Conservation (phyloP, 106 monocot species). For the Chionographis japonica region DNA sequence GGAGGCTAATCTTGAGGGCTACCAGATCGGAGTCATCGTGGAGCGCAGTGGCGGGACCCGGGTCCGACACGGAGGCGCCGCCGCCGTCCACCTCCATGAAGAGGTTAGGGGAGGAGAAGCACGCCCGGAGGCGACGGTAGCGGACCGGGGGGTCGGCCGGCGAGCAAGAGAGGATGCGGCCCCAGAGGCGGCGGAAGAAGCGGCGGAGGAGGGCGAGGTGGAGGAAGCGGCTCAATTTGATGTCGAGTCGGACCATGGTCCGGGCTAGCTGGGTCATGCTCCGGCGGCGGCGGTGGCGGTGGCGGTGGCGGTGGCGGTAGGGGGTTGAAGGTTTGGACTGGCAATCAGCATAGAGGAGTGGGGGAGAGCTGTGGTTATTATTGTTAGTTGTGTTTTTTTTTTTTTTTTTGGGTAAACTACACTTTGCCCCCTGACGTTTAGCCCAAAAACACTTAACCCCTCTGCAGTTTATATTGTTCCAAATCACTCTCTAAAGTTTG, state of each 20-base stretch:
- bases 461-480: too few relatives aligned
- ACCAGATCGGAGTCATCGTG: slow-evolving; percentile 28
- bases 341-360: too few relatives aligned
- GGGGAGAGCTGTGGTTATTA: too few relatives aligned
- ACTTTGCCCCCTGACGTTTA: too few relatives aligned
- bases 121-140: slow-evolving; percentile 14
- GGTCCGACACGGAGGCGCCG: neutral
- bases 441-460: too few relatives aligned
- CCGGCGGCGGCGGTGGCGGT: neutral
- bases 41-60: neutral
- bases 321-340: neutral
- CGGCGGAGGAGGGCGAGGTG: slow-evolving; percentile 27
- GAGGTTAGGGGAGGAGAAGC: neutral
- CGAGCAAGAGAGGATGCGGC: slow-evolving; percentile 36
- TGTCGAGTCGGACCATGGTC: slow-evolving; percentile 8
- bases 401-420: too few relatives aligned
- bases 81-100: neutral
- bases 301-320: neutral
- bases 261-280: slow-evolving; percentile 10
- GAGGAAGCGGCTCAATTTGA: slow-evolving; percentile 18
- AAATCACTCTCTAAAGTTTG: too few relatives aligned
- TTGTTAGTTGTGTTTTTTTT: neutral
- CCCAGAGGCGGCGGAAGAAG: slow-evolving; percentile 36
- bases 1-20: slow-evolving; percentile 67
- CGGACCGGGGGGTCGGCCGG: neutral